Evolutionary conservation across 2,329 filamentous ascomycete genomes (phyloP).

Genomic region (Alternaria sp.): DNA sequence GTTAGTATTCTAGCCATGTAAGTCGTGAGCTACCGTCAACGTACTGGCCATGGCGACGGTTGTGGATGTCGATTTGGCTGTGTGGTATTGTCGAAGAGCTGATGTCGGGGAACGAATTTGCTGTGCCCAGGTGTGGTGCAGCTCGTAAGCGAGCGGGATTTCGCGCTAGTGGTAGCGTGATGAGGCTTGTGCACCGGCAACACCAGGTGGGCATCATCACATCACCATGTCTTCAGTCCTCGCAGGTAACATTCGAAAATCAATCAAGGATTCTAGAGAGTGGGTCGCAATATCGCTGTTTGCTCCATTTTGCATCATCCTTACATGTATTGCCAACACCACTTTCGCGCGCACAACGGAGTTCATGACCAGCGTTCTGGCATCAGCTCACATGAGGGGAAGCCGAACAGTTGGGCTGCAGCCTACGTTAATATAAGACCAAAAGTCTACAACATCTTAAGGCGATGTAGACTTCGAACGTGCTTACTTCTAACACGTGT

Average conservation of each 20-base stretch:
- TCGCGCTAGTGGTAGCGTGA: slow-evolving; percentile 13
- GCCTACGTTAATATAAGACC: neutral
- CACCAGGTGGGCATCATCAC: neutral
- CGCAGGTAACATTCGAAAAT: neutral
- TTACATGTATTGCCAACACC: neutral
- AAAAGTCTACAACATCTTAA: neutral
- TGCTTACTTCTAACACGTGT: neutral
- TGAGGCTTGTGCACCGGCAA: neutral
- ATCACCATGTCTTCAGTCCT: neutral
- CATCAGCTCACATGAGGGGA: neutral
- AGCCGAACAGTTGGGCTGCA: neutral
- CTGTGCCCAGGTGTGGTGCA: slow-evolving; percentile 12
- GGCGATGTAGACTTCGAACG: neutral
- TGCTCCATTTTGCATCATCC: neutral
- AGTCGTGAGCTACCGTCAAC: slow-evolving; percentile 44
- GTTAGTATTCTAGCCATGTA: slow-evolving; percentile 18
- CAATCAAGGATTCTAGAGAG: neutral
- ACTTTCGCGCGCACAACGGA: neutral
- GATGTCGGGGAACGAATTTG: slow-evolving; percentile 16
- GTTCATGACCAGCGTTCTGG: neutral
- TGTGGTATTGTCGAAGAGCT: slow-evolving; percentile 37
- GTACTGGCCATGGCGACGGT: slow-evolving; percentile 73
- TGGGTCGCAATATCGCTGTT: neutral
- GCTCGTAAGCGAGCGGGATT: slow-evolving; percentile 16
- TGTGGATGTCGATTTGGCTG: slow-evolving; percentile 43